Evolutionary conservation across 495 filamentous ascomycete species (phyloP).

Genomic region (Penicillium cataractarum): DNA sequence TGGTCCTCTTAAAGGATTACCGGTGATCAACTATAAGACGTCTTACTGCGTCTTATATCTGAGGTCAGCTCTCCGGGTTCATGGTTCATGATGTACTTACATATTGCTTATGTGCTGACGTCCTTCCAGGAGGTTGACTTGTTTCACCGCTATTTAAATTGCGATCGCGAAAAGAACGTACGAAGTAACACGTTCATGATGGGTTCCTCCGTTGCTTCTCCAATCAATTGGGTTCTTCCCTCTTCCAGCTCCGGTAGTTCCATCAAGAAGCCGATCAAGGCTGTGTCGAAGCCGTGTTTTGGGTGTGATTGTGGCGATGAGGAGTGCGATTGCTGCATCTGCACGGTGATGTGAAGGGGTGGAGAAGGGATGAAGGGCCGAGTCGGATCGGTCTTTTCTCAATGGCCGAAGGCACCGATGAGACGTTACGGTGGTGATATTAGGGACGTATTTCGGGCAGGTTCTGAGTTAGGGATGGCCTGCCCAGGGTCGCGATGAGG

Average conservation of each 20-base stretch:
- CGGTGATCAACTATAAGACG: not conserved
- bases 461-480: too few species aligned
- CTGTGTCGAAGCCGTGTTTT: constrained; percentile 49
- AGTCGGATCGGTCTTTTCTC: not conserved
- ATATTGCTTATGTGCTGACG: constrained; percentile 1
- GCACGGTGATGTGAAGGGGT: constrained; percentile 45
- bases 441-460: not conserved
- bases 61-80: not conserved
- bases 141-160: not conserved
- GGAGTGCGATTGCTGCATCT: constrained; percentile 51
- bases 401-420: not conserved
- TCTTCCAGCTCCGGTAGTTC: constrained; percentile 38
- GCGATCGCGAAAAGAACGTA: not conserved
- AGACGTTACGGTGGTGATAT: not conserved
- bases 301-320: constrained; percentile 50
- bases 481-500: not conserved
- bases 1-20: not conserved
- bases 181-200: constrained; percentile 11
- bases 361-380: not conserved
- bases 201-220: constrained; percentile 25
- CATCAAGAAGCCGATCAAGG: constrained; percentile 47
- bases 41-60: not conserved
- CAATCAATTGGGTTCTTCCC: constrained; percentile 39
- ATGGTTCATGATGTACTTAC: not conserved
- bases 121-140: not conserved